Percentiles rank a stretch among this genome's conserved stretches.
phyloP scores from a whole-genome alignment of 805 yeast genomes.

The Cyberlindnera mrakii region DNA sequence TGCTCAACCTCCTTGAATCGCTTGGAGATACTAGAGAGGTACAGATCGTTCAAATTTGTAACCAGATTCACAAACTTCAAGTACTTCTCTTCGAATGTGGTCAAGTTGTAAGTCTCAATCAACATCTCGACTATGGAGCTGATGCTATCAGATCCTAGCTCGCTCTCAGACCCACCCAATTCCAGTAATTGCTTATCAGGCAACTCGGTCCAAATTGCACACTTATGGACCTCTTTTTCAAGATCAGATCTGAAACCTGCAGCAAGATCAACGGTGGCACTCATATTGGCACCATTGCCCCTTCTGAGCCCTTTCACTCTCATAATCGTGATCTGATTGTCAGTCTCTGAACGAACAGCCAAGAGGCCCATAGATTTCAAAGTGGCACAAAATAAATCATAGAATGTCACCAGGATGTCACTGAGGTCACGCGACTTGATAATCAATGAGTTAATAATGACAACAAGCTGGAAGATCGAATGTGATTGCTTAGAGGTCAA shows the following conservation, averaged over 20 bases:
- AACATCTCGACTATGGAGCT: conserved; percentile 12
- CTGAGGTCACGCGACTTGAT: conserved; percentile 38
- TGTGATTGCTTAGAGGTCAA: conserved; percentile 16
- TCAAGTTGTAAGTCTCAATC: conserved; percentile 17
- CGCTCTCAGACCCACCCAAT: conserved; percentile 3
- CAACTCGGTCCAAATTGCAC: conserved; percentile 44
- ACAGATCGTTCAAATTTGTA: conserved; percentile 24
- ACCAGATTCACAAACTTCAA: conserved; percentile 16
- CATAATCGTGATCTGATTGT: conserved; percentile 35
- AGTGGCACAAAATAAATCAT: conserved; percentile 15
- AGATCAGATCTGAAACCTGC: conserved; percentile 33
- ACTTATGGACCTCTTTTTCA: conserved; percentile 30
- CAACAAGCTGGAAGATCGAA: conserved; percentile 26
- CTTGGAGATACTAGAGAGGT: conserved; percentile 47
- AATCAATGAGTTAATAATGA: conserved; percentile 24
- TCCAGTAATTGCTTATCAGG: conserved; percentile 18
- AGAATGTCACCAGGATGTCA: conserved; percentile 26
- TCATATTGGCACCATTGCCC: conserved; percentile 29
- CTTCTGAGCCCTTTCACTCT: conserved; percentile 76
- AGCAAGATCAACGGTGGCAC: conserved; percentile 31
- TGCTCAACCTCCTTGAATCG: conserved; percentile 87
- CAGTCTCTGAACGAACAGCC: conserved; percentile 39
- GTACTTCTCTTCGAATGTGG: conserved; percentile 22
- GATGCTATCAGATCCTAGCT: conserved; percentile 12
- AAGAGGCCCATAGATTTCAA: conserved; percentile 57